phyloP scores from a whole-genome alignment of 2,329 filamentous ascomycete genomes.

The Raffaelea deltoideospora region DNA sequence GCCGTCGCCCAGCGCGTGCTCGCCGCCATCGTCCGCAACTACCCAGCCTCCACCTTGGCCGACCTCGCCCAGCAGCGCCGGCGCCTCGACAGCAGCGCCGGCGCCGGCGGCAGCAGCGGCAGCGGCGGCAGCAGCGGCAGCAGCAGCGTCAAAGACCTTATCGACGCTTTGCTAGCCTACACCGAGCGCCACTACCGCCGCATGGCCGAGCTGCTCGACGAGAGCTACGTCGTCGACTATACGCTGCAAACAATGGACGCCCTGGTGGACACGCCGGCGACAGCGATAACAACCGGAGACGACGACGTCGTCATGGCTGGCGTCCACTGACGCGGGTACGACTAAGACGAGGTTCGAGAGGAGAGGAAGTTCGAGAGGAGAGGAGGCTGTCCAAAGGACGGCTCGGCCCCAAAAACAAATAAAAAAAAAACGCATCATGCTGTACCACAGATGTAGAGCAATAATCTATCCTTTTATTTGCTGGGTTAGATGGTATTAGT shows the following conservation, averaged over 20 bases:
- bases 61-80: conserved; percentile 49
- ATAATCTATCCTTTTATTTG: too few species aligned
- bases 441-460: too few species aligned
- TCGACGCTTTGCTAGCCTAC: conserved; percentile 78
- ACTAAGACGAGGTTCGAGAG: too few species aligned
- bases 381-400: too few species aligned
- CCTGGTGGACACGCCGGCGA: conserved; percentile 28
- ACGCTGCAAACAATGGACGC: conserved; percentile 86
- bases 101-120: conserved; percentile 20
- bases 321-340: conserved; percentile 1
- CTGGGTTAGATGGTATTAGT: too few species aligned
- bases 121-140: conserved; percentile 33
- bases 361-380: too few species aligned
- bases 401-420: too few species aligned
- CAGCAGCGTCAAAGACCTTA: conserved; percentile 65
- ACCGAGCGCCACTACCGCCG: conserved; percentile 87
- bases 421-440: too few species aligned
- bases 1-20: conserved; percentile 75
- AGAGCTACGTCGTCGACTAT: conserved; percentile 90
- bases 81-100: conserved; percentile 20
- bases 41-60: conserved; percentile 64
- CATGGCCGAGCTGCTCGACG: conserved; percentile 79
- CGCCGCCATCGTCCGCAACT: conserved; percentile 62
- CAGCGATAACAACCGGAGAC: background rate
- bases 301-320: conserved; percentile 13